Conservation (phyloP, 2,329 filamentous ascomycete species). For the Beauveria sp. region DNA sequence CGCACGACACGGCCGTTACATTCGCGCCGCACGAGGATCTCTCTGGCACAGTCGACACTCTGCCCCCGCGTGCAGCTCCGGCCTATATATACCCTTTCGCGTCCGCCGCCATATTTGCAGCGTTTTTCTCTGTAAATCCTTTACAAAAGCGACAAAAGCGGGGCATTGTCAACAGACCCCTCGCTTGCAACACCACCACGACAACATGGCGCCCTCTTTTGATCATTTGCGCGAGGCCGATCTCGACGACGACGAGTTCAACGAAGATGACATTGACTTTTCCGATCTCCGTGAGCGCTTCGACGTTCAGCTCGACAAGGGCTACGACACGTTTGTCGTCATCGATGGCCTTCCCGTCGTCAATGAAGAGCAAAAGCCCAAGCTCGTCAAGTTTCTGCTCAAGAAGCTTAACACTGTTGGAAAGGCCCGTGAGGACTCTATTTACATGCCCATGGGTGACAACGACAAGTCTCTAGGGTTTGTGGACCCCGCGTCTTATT, state of each 20-base stretch:
- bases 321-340: slow-evolving; percentile 92
- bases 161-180: slow-evolving; percentile 29
- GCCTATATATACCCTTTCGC: not conserved
- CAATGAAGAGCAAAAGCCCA: slow-evolving; percentile 81
- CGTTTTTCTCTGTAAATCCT: not conserved
- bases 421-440: slow-evolving; percentile 73
- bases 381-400: slow-evolving; percentile 91
- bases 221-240: slow-evolving; percentile 88
- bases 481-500: slow-evolving; percentile 8
- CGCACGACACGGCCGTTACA: slow-evolving; percentile 20
- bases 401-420: slow-evolving; percentile 87
- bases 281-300: slow-evolving; percentile 91
- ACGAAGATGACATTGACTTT: slow-evolving; percentile 91
- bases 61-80: not conserved
- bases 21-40: slow-evolving; percentile 9
- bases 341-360: slow-evolving; percentile 90
- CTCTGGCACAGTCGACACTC: slow-evolving; percentile 5
- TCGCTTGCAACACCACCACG: slow-evolving; percentile 22
- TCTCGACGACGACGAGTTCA: slow-evolving; percentile 75
- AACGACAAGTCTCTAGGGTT: slow-evolving; percentile 80
- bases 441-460: slow-evolving; percentile 91
- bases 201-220: slow-evolving; percentile 82
- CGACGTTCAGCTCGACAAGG: slow-evolving; percentile 91
- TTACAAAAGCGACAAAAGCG: slow-evolving; percentile 20
- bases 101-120: not conserved